Evolutionary conservation across 495 filamentous ascomycete genomes (phyloP), one percentile per base, ranked within the genome.

Genomic region (Hypoxylon trugodes): DNA sequence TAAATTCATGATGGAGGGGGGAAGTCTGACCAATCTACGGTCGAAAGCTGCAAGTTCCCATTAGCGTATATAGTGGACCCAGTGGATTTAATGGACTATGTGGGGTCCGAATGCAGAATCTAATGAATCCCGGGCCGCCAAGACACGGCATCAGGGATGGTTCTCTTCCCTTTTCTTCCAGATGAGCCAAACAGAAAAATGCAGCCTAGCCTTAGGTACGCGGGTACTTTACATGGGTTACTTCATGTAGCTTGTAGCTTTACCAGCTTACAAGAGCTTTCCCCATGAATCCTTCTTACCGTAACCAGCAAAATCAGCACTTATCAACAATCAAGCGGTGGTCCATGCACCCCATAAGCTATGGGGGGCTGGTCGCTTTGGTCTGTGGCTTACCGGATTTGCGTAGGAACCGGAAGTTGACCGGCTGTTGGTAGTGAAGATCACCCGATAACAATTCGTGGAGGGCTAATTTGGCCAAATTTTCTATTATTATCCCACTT

Each of bases 161-260:
- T n/a, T n/a, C n/a, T 54, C 65, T 75, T 66, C 69, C 68, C 67
- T 48, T 65, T 67, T 69, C 72, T 74, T 75, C 60, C 57, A 66
- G 62, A 66, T 66, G 48, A 59, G 49, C 58, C 58, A 61, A 47
- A 53, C 38, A 61, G 33, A 28, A 19, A 38, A 13, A 8, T 26
- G 36, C 46, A 60, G 36, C 28, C 53, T 63, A 51, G 41, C 24
- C 35, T 10, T 47, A 56, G 43, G 10, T 55, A 21, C 38, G 45
- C 45, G n/a, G n/a, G n/a, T n/a, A n/a, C n/a, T n/a, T n/a, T n/a
- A n/a, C n/a, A n/a, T n/a, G n/a, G n/a, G n/a, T n/a, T 43, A 19
- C 40, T 22, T 21, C 9, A 41, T 3, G 1, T 25, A 45, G 41
- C 19, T 45, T n/a, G n/a, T n/a, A n/a, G n/a, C n/a, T n/a, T n/a